Evolutionary conservation across 2,329 filamentous ascomycete genomes (phyloP).

Genomic region (Neonectria faginata): DNA sequence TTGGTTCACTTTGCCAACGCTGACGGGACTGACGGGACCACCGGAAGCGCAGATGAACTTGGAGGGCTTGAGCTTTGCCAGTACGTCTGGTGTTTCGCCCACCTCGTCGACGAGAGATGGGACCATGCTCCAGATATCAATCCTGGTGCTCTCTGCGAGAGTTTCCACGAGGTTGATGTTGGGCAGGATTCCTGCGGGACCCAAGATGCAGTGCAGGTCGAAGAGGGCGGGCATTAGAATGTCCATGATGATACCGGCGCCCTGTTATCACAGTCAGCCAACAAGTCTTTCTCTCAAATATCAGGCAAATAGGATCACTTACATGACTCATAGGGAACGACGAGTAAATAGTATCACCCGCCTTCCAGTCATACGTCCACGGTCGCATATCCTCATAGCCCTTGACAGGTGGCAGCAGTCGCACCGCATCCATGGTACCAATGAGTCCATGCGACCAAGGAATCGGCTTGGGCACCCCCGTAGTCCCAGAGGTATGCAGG

Average conservation of each 20-base stretch:
- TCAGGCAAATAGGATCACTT: background rate
- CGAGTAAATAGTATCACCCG: constrained; percentile 48
- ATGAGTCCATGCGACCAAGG: constrained; percentile 49
- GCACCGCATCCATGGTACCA: constrained; percentile 52
- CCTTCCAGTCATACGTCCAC: constrained; percentile 47
- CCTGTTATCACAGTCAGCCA: constrained; percentile 40
- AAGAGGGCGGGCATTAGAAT: constrained; percentile 54
- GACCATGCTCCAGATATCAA: constrained; percentile 55
- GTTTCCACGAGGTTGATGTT: constrained; percentile 51
- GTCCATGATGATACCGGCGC: constrained; percentile 57
- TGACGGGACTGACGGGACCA: constrained; percentile 47
- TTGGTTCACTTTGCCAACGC: constrained; percentile 47
- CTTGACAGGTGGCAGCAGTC: constrained; percentile 48
- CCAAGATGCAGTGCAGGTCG: constrained; percentile 51
- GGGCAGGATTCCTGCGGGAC: constrained; percentile 50
- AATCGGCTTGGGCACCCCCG: constrained; percentile 57
- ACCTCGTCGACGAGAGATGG: constrained; percentile 52
- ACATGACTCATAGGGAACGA: constrained; percentile 54
- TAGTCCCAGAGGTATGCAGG: constrained; percentile 58
- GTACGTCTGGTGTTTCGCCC: constrained; percentile 46
- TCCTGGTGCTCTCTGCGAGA: constrained; percentile 49
- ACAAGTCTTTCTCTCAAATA: background rate
- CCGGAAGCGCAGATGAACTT: constrained; percentile 54
- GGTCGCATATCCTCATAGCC: constrained; percentile 46
- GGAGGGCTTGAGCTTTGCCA: constrained; percentile 47